Evolutionary conservation across 108 stramenopile species (phyloP).

Genomic region (Skeletonema costatum): DNA sequence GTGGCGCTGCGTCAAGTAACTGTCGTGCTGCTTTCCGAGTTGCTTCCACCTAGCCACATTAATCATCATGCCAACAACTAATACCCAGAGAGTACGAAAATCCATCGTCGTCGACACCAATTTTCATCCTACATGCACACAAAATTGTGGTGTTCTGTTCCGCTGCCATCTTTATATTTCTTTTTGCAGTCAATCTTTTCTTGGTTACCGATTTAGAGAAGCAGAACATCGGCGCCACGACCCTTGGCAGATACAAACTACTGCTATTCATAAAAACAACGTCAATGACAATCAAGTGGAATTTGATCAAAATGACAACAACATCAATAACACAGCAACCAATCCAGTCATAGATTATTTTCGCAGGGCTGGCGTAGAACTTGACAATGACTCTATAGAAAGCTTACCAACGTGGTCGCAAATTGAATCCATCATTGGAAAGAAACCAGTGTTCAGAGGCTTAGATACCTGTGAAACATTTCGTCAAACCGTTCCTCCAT

Average conservation of each 20-base stretch:
- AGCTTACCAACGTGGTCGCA: constrained; percentile 66
- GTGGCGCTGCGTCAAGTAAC: neutral
- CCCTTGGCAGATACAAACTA: neutral
- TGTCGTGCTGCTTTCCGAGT: neutral
- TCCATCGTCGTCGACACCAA: neutral
- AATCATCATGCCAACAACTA: neutral
- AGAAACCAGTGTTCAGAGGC: constrained; percentile 47
- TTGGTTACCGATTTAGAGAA: neutral
- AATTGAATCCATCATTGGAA: constrained; percentile 59
- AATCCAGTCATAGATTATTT: constrained; percentile 32
- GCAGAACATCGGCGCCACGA: neutral
- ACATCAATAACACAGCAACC: neutral
- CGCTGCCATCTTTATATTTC: neutral
- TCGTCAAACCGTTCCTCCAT: constrained; percentile 46
- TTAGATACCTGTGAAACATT: constrained; percentile 57
- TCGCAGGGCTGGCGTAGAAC: constrained; percentile 26
- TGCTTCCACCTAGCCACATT: neutral
- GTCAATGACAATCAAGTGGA: neutral
- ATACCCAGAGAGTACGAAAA: neutral
- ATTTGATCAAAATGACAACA: neutral
- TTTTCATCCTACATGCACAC: neutral
- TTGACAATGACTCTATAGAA: constrained; percentile 16
- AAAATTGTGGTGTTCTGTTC: neutral
- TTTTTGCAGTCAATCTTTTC: neutral
- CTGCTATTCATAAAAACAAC: neutral